Base-by-base conservation (phyloP, 768 basidiomycete species). In the Pisolithus albus region DNA sequence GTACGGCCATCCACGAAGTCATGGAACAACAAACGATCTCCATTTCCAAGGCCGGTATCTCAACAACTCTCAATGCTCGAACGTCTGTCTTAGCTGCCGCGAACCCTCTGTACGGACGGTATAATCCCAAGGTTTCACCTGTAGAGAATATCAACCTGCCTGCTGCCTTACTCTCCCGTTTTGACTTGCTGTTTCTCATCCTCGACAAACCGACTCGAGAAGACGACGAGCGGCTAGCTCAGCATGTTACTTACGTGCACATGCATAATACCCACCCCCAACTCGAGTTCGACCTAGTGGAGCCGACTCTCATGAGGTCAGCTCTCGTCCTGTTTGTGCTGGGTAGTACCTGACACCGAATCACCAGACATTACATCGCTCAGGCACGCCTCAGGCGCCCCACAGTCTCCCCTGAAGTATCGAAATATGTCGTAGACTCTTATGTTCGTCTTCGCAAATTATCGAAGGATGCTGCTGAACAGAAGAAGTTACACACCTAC, bases 21-120 rank as follows among this genome's bases (percentile, higher is more conserved):
- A 99, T 99, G 96, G 95, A 98, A 71, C 96, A 98, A 68, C 96
- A 99, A 72, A 99, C 96, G 0, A 97, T 99, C 51, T 98, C 95
- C 3, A 99, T 99, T 56, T 96, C 96, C 40, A 99, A 98, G 70
- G 96, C 96, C 5, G 96, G 96, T 21, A 99, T 99, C 64, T 94
- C 95, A 8, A 99, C 96, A 7, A 98, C 96, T 1, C 77, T 99
- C 44, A 98, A 98, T 62, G 96, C 96, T 23, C 85, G 96, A 47
- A 95, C 95, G 2, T 98, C 96, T 7, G 91, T 99, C 63, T 82
- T 99, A 13, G 96, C 96, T 3, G 96, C 96, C 10, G 96, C 96
- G 52, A 99, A 99, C 69, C 96, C 96, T 34, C 74, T 98, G 0
- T 98, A 96, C 60, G 96, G 96, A 24, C 88, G 96, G 28, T 99